Conservation (phyloP, 441 rosid genomes). For the Gossypium schwendimanii region DNA sequence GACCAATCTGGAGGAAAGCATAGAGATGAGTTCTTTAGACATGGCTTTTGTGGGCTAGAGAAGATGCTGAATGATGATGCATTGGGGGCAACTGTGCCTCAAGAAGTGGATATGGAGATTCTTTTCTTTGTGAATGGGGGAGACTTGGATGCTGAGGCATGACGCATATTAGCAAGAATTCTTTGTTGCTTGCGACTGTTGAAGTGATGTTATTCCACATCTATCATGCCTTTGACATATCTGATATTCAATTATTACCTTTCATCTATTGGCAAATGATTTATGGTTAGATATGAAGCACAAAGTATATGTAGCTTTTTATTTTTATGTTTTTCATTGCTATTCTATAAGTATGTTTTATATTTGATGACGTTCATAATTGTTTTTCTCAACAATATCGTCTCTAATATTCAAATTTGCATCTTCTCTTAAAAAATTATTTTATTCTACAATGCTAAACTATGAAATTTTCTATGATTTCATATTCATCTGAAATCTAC, state of each 20-base stretch:
- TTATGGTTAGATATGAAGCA: background rate
- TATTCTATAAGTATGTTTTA: too few relatives aligned
- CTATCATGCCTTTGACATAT: background rate
- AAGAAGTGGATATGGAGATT: slow-evolving; percentile 30
- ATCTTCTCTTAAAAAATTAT: background rate
- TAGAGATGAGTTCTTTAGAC: slow-evolving; percentile 12
- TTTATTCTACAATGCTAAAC: background rate
- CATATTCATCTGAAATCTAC: background rate
- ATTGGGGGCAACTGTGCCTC: slow-evolving; percentile 13
- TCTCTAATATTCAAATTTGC: too few relatives aligned
- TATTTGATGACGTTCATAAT: too few relatives aligned
- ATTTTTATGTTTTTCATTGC: too few relatives aligned
- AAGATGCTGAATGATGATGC: slow-evolving; percentile 13
- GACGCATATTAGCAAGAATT: background rate
- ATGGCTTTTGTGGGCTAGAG: slow-evolving; percentile 2
- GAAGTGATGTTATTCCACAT: background rate
- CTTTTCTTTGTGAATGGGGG: slow-evolving; percentile 50
- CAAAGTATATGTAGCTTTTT: too few relatives aligned
- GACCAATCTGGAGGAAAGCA: slow-evolving; percentile 10
- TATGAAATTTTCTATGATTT: background rate
- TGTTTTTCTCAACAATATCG: too few relatives aligned
- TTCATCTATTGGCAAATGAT: background rate
- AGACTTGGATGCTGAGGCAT: background rate
- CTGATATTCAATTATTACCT: background rate
- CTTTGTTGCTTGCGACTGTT: background rate